Evolutionary conservation across 352 stramenopile species (phyloP), one percentile per base, ranked within the genome.

Genomic region (Globisporangium recalcitrans): DNA sequence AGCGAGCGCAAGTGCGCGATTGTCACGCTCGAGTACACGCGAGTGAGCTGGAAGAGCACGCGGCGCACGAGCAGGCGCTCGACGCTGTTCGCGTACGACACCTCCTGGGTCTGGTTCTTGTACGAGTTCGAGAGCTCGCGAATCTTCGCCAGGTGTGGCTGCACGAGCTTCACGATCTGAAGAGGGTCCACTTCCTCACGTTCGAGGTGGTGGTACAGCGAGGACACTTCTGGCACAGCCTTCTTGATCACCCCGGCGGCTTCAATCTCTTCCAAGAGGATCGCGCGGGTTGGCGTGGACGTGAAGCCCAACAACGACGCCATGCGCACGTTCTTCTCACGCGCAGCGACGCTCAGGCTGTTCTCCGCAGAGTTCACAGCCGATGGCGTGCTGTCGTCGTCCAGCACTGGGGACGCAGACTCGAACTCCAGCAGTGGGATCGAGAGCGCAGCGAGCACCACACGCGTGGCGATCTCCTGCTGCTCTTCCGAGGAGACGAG

Each of bases 301-400:
- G 69, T 76, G 75, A 76, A 98, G 53, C 94, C 94, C 14, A 99
- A 71, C 16, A 99, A 74, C 13, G 87, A 84, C n/a, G 96, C 94
- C 88, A 98, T 97, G 36, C 96, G 88, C 24, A 78, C 75, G 70
- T 91, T 97, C 79, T 98, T 98, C 70, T 98, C 93, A 56, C 94
- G 92, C 44, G 87, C 78, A 36, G 74, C 68, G 38, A 66, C 61
- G 13, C 73, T 80, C 16, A 80, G 68, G 51, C 72, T 71, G 47
- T 54, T 79, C 5, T 72, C 67, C 1, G 68, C 48, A 24, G 87
- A 62, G 55, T 62, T 62, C 19, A 54, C 75, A 46, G 87, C 77
- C 54, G 90, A 90, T 21, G 78, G 71, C 10, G 75, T 71, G 14
- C 77, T 74, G 57, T 83, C 81, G 52, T 76, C 76, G 2, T 82